Evolutionary conservation across 371 early-diverging fungal species (phyloP), one percentile per base, ranked within the genome.

Genomic region (Smittium culicis): DNA sequence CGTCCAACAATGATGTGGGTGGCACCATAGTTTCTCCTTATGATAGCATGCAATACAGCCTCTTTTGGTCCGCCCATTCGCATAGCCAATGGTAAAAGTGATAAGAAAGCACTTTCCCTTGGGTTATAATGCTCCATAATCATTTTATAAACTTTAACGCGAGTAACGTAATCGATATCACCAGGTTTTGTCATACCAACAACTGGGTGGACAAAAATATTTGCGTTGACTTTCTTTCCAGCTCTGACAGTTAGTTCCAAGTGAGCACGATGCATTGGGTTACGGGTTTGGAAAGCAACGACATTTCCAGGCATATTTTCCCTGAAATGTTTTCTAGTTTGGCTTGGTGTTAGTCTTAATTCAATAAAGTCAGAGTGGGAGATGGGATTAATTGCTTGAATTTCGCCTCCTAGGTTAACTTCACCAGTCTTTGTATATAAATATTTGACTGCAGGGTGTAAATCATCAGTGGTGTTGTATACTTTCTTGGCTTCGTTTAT

Each of bases 231-330:
- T 64, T 82, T 81, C 66, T 94, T 87, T 34, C 93, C 94, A 58
- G 96, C 96, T 34, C 94, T 87, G 34, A 95, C 93, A 59, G 96
- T 95, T 71, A 95, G 77, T 77, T 95, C 96, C 75, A 93, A 88
- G 76, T 95, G 96, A 35, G 96, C 96, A 70, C 94, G 86, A 73
- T 95, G 96, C 96, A 95, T 95, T 24, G 96, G 96, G 83, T 95
- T 95, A 68, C 96, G 88, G n/a, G 96, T 95, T 80, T 95, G 94
- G 86, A 95, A 95, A 34, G 94, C 96, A 54, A 94, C 94, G 32
- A 95, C 91, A 66, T 93, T 87, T 17, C 92, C 88, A 93, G 93
- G 93, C 77, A 90, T 87, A 45, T 92, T 83, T 80, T 93, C 91
- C 72, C 86, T 81, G 84, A 93, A 94, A 69, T 86, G 81, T 20